Conservation (phyloP, 257 asterid genomes). For the Salvia miltiorrhiza region DNA sequence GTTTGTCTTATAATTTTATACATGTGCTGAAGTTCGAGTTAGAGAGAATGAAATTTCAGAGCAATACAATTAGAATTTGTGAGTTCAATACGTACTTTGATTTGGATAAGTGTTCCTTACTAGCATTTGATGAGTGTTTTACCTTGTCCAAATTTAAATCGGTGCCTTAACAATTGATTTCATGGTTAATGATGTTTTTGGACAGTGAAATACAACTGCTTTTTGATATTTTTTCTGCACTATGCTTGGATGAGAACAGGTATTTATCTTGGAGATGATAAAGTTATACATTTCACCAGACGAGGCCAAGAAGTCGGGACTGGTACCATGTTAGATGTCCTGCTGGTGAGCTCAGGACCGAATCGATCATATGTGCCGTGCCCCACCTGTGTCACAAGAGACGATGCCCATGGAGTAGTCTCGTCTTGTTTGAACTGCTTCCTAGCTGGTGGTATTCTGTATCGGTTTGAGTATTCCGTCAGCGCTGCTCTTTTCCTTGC, state of each 20-base stretch:
- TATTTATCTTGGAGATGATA: constrained; percentile 72
- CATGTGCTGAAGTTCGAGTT: neutral
- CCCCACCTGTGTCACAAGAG: constrained; percentile 51
- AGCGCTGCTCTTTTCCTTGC: constrained; percentile 74
- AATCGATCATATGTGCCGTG: constrained; percentile 53
- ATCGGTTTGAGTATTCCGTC: constrained; percentile 81
- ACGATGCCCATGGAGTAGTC: constrained; percentile 77
- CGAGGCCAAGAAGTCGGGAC: constrained; percentile 97
- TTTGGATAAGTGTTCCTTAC: neutral
- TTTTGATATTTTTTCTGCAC: neutral
- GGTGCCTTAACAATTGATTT: neutral
- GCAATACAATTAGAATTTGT: neutral
- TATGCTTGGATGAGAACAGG: constrained; percentile 40
- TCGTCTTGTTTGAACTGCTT: constrained; percentile 82
- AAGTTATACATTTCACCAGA: constrained; percentile 84
- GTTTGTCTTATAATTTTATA: neutral
- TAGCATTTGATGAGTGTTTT: neutral
- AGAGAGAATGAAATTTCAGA: neutral
- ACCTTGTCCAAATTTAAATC: neutral
- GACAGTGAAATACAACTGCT: neutral
- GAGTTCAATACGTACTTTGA: neutral
- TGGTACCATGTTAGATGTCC: constrained; percentile 64
- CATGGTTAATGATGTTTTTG: neutral
- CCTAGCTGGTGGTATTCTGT: constrained; percentile 84
- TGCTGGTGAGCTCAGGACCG: constrained; percentile 81